A percentile compares a stretch with the other conserved stretches of the same genome.
phyloP scores from a whole-genome alignment of 148 eudicot species.

The Nepenthes mirabilis region DNA sequence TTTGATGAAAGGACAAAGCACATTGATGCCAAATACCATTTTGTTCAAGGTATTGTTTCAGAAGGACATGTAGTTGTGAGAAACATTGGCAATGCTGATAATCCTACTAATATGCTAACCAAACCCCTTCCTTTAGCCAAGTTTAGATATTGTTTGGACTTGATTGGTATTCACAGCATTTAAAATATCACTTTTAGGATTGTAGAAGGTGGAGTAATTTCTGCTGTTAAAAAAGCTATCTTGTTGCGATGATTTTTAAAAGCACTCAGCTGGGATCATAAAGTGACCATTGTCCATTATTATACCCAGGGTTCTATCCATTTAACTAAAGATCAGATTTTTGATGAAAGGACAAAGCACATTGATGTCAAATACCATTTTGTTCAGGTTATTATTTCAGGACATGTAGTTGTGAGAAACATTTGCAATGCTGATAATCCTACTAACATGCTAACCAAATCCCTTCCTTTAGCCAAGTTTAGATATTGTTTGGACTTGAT shows the following conservation, averaged over 20 bases:
- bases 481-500: not conserved
- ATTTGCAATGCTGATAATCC: not conserved
- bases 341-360: not conserved
- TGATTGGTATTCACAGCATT: not conserved
- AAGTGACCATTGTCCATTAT: not conserved
- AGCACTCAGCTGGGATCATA: not conserved
- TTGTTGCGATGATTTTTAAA: no score
- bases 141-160: not conserved
- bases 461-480: not conserved
- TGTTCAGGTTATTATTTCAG: not conserved
- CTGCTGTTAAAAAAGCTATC: not conserved
- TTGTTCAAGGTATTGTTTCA: not conserved
- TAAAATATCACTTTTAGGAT: no score
- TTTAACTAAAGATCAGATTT: not conserved
- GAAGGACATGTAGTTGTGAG: not conserved
- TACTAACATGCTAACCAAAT: not conserved
- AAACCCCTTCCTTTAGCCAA: not conserved
- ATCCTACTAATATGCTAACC: not conserved
- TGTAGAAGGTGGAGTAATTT: no score
- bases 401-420: not conserved
- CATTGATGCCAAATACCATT: not conserved
- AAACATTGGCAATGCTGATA: not conserved
- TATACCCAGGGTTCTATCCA: not conserved
- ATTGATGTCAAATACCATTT: not conserved
- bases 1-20: not conserved